Evolutionary conservation across 1,139 yeast species (phyloP), one percentile per base, ranked within the genome.

Genomic region (Scheffersomyces segobiensis): DNA sequence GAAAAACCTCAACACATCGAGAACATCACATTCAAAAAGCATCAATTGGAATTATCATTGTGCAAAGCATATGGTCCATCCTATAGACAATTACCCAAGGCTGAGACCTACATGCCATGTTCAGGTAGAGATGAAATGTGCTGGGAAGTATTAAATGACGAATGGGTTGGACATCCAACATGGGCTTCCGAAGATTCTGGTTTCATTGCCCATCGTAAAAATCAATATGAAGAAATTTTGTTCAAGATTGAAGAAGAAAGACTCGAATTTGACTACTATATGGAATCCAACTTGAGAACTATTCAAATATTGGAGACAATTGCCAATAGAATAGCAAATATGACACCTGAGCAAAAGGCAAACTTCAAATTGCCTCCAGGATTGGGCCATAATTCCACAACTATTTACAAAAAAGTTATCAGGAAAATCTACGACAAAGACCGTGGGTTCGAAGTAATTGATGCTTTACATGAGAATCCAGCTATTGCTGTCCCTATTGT

Each of bases 101-200:
- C 96, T 1, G 98, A 95, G 71, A 92, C 97, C 0, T 91, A 87
- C 69, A 93, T 93, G 97, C 98, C 98, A 20, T 93, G 98, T 69
- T 91, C 97, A 10, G 99, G 99, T 24, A 86, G 99, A 66, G 99
- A 96, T 73, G 98, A 93, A 69, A 91, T 96, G 96, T 96, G 99
- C 72, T 93, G 98, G 98, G 98, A 95, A 71, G 97, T 95, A 26
- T 82, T 96, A 66, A 95, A 95, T 73, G 99, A 95, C 72, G 98
- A 95, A 75, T 96, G 98, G 98, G 98, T 95, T 26, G 98, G 98
- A 2, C 98, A 93, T 74, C 99, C 99, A 49, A 96, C 97, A 6
- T 96, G 99, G 99, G 99, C 98, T 1, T 93, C 98, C 1, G 99
- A 95, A 74, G 99, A 96, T 72, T 91, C 97, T 24, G 99, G 99